Conservation (phyloP, 176 grass and related monocot species). For the Lolium perenne region DNA sequence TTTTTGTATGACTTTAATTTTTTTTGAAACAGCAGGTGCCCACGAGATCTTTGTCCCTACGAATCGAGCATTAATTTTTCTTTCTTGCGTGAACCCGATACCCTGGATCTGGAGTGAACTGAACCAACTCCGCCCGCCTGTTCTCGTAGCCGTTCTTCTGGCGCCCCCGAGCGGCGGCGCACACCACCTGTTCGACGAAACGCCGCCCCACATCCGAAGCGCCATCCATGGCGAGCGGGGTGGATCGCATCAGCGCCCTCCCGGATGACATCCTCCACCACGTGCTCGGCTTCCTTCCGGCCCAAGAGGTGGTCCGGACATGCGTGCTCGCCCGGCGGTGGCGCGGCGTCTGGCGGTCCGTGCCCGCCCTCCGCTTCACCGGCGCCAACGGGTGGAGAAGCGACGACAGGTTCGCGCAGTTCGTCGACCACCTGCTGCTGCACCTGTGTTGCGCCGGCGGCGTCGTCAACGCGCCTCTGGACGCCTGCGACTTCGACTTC, state of each 20-base stretch:
- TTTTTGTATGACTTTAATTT: too few species aligned
- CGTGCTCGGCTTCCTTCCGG: background rate
- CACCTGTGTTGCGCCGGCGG: background rate
- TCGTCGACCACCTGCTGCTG: background rate
- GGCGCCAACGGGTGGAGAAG: background rate
- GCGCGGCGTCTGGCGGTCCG: background rate
- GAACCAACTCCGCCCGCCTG: too few species aligned
- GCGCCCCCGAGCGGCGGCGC: too few species aligned
- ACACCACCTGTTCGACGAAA: slow-evolving; percentile 5
- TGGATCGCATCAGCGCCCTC: background rate
- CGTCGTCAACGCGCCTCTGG: background rate
- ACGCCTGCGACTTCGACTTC: background rate
- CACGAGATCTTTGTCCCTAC: too few species aligned
- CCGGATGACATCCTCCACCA: background rate
- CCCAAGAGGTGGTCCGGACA: background rate
- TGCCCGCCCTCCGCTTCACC: slow-evolving; percentile 3
- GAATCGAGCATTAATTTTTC: too few species aligned
- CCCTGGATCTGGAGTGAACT: too few species aligned
- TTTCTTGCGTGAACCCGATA: too few species aligned
- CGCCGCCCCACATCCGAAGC: background rate
- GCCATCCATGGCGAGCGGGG: slow-evolving; percentile 23
- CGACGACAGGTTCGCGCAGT: background rate
- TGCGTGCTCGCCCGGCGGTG: slow-evolving; percentile 22
- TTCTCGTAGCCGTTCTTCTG: too few species aligned
- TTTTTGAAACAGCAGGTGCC: too few species aligned